A percentile compares a stretch with the other conserved stretches of the same genome.
Evolutionary conservation across 805 yeast genomes (phyloP).

Genomic region (Schwanniomyces yamadae): DNA sequence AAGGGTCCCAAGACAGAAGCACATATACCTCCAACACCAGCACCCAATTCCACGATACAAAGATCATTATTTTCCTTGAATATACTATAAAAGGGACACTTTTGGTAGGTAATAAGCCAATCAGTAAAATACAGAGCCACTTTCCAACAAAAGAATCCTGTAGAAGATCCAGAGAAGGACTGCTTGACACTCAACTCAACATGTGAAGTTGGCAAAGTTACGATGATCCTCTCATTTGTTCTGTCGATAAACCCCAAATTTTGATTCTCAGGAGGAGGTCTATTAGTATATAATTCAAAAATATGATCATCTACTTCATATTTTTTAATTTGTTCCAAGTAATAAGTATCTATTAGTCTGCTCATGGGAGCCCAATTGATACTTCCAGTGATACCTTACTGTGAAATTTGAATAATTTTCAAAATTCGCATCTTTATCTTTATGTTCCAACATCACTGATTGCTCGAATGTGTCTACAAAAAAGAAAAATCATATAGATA

Average conservation of each 20-base stretch:
- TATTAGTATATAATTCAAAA: slow-evolving; percentile 29
- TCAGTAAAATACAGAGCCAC: slow-evolving; percentile 48
- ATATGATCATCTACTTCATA: slow-evolving; percentile 30
- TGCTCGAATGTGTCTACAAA: too few relatives aligned
- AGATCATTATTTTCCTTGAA: slow-evolving; percentile 6
- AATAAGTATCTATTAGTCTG: slow-evolving; percentile 1
- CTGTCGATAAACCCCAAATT: slow-evolving; percentile 39
- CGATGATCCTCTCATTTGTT: slow-evolving; percentile 17
- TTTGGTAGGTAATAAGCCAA: slow-evolving; percentile 45
- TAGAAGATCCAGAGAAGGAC: slow-evolving; percentile 35
- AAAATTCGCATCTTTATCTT: neutral
- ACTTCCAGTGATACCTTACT: too few relatives aligned
- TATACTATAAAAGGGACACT: slow-evolving; percentile 24
- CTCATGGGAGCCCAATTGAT: too few relatives aligned
- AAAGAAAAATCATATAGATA: too few relatives aligned
- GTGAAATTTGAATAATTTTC: neutral
- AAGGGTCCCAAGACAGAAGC: slow-evolving; percentile 37
- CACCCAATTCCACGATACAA: slow-evolving; percentile 55
- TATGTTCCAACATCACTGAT: too few relatives aligned
- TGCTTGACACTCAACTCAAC: slow-evolving; percentile 32
- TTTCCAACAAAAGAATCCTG: slow-evolving; percentile 68
- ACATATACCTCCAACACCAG: slow-evolving; percentile 58
- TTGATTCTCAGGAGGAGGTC: slow-evolving; percentile 23
- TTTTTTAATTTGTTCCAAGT: slow-evolving; percentile 19
- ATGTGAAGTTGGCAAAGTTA: slow-evolving; percentile 19